Conservation (phyloP, 768 basidiomycete genomes). For the Xerocomus potaroensis region DNA sequence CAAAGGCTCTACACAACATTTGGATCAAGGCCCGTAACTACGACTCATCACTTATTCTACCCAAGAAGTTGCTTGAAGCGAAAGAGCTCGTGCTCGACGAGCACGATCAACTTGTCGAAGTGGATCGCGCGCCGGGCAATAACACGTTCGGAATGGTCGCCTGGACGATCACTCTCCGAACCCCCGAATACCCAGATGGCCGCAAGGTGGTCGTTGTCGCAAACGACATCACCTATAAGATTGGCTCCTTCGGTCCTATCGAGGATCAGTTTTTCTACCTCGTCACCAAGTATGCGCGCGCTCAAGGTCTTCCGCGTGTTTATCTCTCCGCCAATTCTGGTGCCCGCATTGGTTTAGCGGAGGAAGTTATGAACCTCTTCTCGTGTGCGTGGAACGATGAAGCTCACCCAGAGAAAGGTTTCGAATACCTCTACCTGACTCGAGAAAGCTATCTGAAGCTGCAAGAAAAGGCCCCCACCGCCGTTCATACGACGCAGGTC, state of each 20-base stretch:
- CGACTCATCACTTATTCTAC: conserved; percentile 64
- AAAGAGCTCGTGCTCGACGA: conserved; percentile 94
- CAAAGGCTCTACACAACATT: conserved; percentile 91
- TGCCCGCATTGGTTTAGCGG: conserved; percentile 92
- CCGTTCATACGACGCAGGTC: conserved; percentile 79
- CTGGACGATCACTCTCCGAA: conserved; percentile 90
- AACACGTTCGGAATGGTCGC: conserved; percentile 97
- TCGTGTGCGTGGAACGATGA: conserved; percentile 88
- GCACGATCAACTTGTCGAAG: conserved; percentile 84
- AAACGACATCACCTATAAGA: conserved; percentile 98
- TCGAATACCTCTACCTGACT: conserved; percentile 94
- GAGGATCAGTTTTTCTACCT: conserved; percentile 98
- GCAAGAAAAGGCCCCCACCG: conserved; percentile 75
- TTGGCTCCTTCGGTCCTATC: conserved; percentile 93
- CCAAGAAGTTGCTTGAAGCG: conserved; percentile 76
- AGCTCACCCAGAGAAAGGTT: conserved; percentile 85
- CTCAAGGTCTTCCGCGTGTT: conserved; percentile 85
- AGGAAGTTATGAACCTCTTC: conserved; percentile 85
- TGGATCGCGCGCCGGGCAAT: conserved; percentile 88
- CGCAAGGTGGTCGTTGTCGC: conserved; percentile 87
- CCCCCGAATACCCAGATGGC: conserved; percentile 89
- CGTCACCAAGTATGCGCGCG: conserved; percentile 89
- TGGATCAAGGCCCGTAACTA: conserved; percentile 72
- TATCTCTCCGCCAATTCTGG: conserved; percentile 99
- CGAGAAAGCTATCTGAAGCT: conserved; percentile 87